These are phyloP conservation scores for Didymella pinodella DNA, from an alignment of 2,329 filamentous ascomycete species.

Conservation along the genomic window DNA sequence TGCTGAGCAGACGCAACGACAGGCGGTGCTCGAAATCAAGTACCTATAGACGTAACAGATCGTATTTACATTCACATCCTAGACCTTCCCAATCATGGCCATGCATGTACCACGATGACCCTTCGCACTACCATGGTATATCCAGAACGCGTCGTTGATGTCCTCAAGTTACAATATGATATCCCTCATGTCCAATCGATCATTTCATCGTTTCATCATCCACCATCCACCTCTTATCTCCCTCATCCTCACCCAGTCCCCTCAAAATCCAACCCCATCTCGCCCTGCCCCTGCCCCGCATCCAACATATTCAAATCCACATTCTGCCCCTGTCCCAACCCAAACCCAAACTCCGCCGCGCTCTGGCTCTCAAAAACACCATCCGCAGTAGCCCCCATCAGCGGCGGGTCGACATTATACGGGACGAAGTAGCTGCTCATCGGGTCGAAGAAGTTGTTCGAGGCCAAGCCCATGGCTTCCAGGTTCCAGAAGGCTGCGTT, in stretches of 20 bases:
- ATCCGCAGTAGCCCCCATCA: slow-evolving; percentile 46
- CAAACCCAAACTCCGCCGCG: slow-evolving; percentile 36
- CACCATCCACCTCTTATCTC: not conserved
- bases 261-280: slow-evolving; percentile 14
- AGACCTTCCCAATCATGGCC: not conserved
- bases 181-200: not conserved
- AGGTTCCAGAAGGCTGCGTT: slow-evolving; percentile 45
- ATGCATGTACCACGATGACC: not conserved
- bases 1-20: not conserved
- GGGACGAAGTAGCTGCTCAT: slow-evolving; percentile 87
- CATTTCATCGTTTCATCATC: not conserved
- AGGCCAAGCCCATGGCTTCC: slow-evolving; percentile 41
- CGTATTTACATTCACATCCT: slow-evolving; percentile 3
- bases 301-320: slow-evolving; percentile 34
- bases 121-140: not conserved
- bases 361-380: slow-evolving; percentile 33
- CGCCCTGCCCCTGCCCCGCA: slow-evolving; percentile 10
- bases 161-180: not conserved
- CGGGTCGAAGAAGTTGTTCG: slow-evolving; percentile 49
- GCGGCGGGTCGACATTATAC: slow-evolving; percentile 84
- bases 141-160: slow-evolving; percentile 1
- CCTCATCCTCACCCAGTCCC: slow-evolving; percentile 1
- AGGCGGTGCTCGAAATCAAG: not conserved
- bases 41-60: not conserved
- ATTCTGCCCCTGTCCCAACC: slow-evolving; percentile 28